phyloP scores from a whole-genome alignment of 257 asterid species.

The Nicotiana attenuata region DNA sequence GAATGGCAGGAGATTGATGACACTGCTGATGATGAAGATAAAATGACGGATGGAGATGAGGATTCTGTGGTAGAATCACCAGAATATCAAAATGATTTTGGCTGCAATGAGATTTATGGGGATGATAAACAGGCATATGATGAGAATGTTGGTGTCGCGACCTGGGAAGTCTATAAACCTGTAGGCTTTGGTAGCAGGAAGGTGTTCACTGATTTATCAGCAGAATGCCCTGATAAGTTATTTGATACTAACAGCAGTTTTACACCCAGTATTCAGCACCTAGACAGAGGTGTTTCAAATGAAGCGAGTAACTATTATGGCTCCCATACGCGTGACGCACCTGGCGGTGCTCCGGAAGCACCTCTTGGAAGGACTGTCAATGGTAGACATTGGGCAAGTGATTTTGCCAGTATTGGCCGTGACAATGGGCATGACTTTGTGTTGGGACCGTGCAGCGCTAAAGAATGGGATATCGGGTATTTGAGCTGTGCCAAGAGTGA shows the following conservation, averaged over 20 bases:
- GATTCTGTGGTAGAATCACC: conserved; percentile 24
- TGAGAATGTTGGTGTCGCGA: neutral
- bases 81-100: conserved; percentile 3
- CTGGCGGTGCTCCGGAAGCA: conserved; percentile 1
- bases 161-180: neutral
- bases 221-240: neutral
- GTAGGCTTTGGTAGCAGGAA: conserved; percentile 7
- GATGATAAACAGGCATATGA: neutral
- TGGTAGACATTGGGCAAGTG: conserved; percentile 15
- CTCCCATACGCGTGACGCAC: neutral
- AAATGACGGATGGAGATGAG: conserved; percentile 11
- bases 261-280: neutral
- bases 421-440: neutral
- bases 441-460: conserved; percentile 21
- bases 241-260: neutral
- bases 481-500: conserved; percentile 21
- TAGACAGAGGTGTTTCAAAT: neutral
- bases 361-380: conserved; percentile 8
- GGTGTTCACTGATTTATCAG: neutral
- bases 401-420: conserved; percentile 4
- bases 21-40: conserved; percentile 18
- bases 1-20: conserved; percentile 21
- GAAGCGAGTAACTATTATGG: neutral
- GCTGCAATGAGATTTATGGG: conserved; percentile 5
- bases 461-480: conserved; percentile 36